phyloP scores from a whole-genome alignment of 305 asterid species.

The Caryopteris hybrid region DNA sequence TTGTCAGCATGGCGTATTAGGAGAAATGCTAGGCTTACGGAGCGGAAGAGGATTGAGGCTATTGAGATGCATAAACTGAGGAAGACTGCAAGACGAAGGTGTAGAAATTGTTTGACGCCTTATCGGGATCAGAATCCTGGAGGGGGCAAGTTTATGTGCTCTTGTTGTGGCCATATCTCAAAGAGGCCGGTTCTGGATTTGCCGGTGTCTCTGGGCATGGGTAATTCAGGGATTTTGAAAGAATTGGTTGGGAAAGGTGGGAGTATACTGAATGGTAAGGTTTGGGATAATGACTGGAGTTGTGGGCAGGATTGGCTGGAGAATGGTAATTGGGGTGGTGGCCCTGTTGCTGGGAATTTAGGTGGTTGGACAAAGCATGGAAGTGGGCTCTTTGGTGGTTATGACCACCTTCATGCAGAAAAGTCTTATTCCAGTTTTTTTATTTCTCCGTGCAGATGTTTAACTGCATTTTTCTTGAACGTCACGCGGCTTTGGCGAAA shows the following conservation, averaged over 20 bases:
- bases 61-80: slow-evolving; percentile 85
- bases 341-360: slow-evolving; percentile 58
- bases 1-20: slow-evolving; percentile 77
- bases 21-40: slow-evolving; percentile 80
- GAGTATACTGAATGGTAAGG: slow-evolving; percentile 73
- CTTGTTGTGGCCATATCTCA: slow-evolving; percentile 91
- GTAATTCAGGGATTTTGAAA: slow-evolving; percentile 74
- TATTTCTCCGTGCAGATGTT: slow-evolving; percentile 52
- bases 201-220: slow-evolving; percentile 76
- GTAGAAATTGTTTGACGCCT: slow-evolving; percentile 92
- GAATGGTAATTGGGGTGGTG: slow-evolving; percentile 67
- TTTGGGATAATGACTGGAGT: slow-evolving; percentile 83
- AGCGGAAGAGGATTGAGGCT: slow-evolving; percentile 80
- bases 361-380: slow-evolving; percentile 57
- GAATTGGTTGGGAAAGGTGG: slow-evolving; percentile 87
- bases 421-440: slow-evolving; percentile 69
- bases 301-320: slow-evolving; percentile 96
- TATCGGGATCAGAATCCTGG: slow-evolving; percentile 98
- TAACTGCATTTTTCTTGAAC: slow-evolving; percentile 46
- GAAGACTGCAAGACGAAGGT: slow-evolving; percentile 88
- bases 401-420: slow-evolving; percentile 62
- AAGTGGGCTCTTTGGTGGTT: slow-evolving; percentile 46
- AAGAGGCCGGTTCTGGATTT: slow-evolving; percentile 91
- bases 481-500: slow-evolving; percentile 77
- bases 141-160: slow-evolving; percentile 95